Evolutionary conservation across 192 early-diverging fungal genomes (phyloP).

Genomic region (Linnemannia elongata): DNA sequence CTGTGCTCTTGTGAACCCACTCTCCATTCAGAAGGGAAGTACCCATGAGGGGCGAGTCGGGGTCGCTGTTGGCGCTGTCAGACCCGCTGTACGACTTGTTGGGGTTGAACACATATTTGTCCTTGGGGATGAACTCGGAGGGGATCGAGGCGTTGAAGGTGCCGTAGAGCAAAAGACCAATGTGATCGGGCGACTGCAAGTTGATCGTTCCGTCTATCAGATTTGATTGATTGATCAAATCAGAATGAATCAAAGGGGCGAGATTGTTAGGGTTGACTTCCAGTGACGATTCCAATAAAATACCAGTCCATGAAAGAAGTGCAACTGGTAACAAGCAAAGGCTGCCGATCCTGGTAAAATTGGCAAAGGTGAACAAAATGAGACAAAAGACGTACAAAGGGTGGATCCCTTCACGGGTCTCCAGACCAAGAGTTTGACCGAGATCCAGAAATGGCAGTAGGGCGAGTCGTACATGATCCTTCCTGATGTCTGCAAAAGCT

Average conservation of each 20-base stretch:
- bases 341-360: no score
- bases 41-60: slow-evolving; percentile 20
- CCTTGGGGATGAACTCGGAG: slow-evolving; percentile 79
- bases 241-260: not conserved
- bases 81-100: slow-evolving; percentile 59
- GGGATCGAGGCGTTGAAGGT: slow-evolving; percentile 98
- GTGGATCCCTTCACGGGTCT: slow-evolving; percentile 75
- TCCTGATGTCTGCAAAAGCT: slow-evolving; percentile 69
- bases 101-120: slow-evolving; percentile 74
- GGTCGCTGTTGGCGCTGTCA: slow-evolving; percentile 33
- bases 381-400: slow-evolving; percentile 65
- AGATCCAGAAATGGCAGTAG: slow-evolving; percentile 82
- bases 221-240: not conserved
- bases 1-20: slow-evolving; percentile 78
- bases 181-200: slow-evolving; percentile 93
- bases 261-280: not conserved
- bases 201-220: slow-evolving; percentile 84
- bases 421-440: slow-evolving; percentile 81
- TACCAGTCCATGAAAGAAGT: not conserved
- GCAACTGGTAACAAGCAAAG: no score
- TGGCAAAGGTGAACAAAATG: not conserved
- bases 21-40: slow-evolving; percentile 68
- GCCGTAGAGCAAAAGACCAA: slow-evolving; percentile 93
- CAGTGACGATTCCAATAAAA: not conserved
- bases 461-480: slow-evolving; percentile 87